A percentile compares a stretch with the other conserved stretches of the same genome.
Evolutionary conservation across 352 stramenopile genomes (phyloP).

Genomic region (Globisporangium spinosum): DNA sequence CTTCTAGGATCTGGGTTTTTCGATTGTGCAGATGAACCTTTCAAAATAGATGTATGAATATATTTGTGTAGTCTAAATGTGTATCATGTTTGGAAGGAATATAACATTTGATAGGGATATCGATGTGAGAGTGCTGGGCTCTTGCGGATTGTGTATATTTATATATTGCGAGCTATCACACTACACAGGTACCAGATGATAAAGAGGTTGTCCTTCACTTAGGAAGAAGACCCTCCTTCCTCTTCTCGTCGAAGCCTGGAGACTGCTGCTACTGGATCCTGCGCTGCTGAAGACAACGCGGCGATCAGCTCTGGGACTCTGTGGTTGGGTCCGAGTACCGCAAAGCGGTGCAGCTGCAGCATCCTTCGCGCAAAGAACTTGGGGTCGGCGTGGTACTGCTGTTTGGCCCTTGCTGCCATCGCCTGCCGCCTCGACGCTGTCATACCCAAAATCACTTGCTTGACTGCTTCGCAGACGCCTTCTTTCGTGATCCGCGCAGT

Average conservation of each 20-base stretch:
- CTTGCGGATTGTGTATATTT: no score
- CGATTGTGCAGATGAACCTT: no score
- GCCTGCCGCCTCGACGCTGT: constrained; percentile 23
- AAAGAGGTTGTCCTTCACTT: no score
- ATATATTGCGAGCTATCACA: no score
- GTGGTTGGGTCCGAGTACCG: not conserved
- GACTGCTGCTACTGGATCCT: not conserved
- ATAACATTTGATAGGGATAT: no score
- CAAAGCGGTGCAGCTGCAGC: constrained; percentile 16
- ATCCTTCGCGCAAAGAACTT: constrained; percentile 47
- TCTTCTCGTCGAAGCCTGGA: not conserved
- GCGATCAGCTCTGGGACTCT: not conserved
- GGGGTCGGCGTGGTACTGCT: constrained; percentile 48
- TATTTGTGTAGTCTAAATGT: no score
- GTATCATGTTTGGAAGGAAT: no score
- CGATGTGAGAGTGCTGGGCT: no score
- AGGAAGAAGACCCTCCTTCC: not conserved
- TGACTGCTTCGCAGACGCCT: constrained; percentile 36
- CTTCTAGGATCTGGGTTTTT: no score
- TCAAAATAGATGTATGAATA: no score
- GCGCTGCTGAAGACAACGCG: not conserved
- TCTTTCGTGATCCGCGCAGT: constrained; percentile 24
- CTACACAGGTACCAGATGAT: no score
- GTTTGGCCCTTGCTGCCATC: constrained; percentile 25
- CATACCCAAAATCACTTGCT: constrained; percentile 27